Evolutionary conservation across 1,284 basidiomycete genomes (phyloP).

Genomic region (Marasmius tenuissimus): DNA sequence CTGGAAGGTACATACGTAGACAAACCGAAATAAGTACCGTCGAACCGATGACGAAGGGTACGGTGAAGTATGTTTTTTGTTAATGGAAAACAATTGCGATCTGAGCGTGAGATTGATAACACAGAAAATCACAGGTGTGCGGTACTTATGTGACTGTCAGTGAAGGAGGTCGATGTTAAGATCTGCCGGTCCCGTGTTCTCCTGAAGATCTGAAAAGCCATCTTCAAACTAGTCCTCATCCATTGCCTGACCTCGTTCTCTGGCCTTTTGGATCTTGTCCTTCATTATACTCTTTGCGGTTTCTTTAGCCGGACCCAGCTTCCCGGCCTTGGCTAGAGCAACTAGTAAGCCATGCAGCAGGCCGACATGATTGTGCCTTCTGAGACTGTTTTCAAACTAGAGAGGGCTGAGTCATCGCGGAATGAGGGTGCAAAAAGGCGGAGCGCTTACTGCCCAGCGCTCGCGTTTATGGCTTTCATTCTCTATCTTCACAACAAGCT

Average conservation of each 20-base stretch:
- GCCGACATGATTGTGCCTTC: conserved; percentile 82
- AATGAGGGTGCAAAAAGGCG: conserved; percentile 4
- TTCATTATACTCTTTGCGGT: conserved; percentile 49
- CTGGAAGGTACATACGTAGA: too few species aligned
- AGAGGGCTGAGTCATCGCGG: not conserved
- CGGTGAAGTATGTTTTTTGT: not conserved
- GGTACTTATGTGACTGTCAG: too few species aligned
- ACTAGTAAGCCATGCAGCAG: conserved; percentile 70
- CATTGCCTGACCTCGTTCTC: conserved; percentile 52
- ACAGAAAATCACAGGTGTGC: too few species aligned
- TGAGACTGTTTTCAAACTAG: conserved; percentile 81
- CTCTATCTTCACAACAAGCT: conserved; percentile 62
- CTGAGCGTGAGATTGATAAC: not conserved
- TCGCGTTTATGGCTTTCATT: conserved; percentile 78
- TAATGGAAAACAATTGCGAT: not conserved
- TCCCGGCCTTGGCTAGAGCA: conserved; percentile 67
- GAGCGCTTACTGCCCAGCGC: conserved; percentile 71
- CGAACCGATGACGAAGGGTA: too few species aligned
- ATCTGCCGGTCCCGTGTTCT: not conserved
- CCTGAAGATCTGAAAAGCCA: not conserved
- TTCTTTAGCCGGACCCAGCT: conserved; percentile 47
- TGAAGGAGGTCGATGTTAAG: not conserved
- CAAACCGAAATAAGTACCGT: too few species aligned
- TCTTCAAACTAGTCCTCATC: conserved; percentile 44
- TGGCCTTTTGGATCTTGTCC: conserved; percentile 50